Evolutionary conservation across 768 basidiomycete species (phyloP), one percentile per base, ranked within the genome.

Genomic region (Pulveroboletus sp.): DNA sequence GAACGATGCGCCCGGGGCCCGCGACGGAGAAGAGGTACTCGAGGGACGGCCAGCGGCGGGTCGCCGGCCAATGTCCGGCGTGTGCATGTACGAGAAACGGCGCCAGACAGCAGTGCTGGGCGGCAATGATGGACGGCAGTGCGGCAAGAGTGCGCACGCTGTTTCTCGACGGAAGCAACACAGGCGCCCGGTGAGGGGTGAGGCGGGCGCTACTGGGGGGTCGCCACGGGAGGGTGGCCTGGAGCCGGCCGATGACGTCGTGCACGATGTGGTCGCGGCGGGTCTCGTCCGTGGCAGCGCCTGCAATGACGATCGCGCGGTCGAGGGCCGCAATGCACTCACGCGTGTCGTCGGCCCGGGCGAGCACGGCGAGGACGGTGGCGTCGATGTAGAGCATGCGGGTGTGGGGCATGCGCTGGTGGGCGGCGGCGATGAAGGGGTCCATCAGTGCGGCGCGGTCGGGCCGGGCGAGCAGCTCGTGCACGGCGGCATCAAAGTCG

Each of bases 1-100:
- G 96, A 1, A 98, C 86, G 5, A 90, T 70, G 19, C 96, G 78
- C 2, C 88, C 93, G 36, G 79, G 80, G 13, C 96, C 96, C 2
- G 86, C 80, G 1, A 83, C 71, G 5, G 73, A 71, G 13, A 76
- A 75, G 1, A 99, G 77, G 63, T 99, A 97, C 3, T 71, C 64
- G 6, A 74, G 68, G 16, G 81, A 85, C 11, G 66, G 55, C 95
- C 95, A 98, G 5, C 81, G 76, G 47, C 78, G 81, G 29, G 55
- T 56, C 1, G 95, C 95, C 6, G 91, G 87, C 93, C 93, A 98
- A 43, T 81, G 70, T 20, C 47, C 50, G 9, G 82, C 79, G 68
- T 77, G 85, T 2, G 74, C 74, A 12, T 77, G 76, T 20, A 97
- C 52, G 35, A 95, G 77, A 68, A 98, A 96, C 0, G 96, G 94